These are phyloP conservation scores for Aspergillus asperescens DNA, from an alignment of 495 filamentous ascomycete genomes.

Conservation along the genomic window DNA sequence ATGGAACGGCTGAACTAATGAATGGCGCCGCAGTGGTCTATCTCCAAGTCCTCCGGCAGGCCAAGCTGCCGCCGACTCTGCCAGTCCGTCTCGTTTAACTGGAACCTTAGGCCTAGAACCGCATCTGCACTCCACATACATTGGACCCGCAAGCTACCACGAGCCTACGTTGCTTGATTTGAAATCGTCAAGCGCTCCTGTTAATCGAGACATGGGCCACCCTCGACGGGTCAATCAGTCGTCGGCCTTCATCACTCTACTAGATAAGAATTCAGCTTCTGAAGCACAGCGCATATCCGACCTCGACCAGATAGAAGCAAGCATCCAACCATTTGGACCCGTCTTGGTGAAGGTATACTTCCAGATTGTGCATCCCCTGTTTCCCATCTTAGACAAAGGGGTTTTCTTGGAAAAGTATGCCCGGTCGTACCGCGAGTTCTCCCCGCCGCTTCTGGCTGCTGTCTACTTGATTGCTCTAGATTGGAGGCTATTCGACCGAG, in stretches of 20 bases:
- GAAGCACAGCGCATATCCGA: conserved; percentile 24
- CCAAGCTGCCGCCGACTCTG: background rate
- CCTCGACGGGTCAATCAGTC: conserved; percentile 18
- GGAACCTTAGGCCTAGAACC: conserved; percentile 22
- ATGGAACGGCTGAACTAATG: background rate
- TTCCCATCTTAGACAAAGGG: conserved; percentile 66
- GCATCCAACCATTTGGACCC: conserved; percentile 7
- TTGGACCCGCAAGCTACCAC: conserved; percentile 22
- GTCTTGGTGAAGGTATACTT: conserved; percentile 75
- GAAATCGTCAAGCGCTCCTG: background rate
- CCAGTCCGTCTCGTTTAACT: conserved; percentile 10
- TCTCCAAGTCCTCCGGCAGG: background rate
- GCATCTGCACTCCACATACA: conserved; percentile 21
- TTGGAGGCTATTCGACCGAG: conserved; percentile 73
- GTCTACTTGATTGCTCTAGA: conserved; percentile 77
- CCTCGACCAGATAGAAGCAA: conserved; percentile 14
- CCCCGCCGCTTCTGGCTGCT: conserved; percentile 71
- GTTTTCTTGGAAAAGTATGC: conserved; percentile 76
- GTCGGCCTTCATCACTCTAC: conserved; percentile 16
- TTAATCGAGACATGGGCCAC: conserved; percentile 11
- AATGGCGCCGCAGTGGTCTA: background rate
- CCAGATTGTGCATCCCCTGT: conserved; percentile 69
- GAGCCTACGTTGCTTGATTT: conserved; percentile 20
- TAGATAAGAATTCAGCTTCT: conserved; percentile 16
- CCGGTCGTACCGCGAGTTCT: conserved; percentile 66